phyloP scores from a whole-genome alignment of 768 basidiomycete genomes.

The Tylopilus balloui region DNA sequence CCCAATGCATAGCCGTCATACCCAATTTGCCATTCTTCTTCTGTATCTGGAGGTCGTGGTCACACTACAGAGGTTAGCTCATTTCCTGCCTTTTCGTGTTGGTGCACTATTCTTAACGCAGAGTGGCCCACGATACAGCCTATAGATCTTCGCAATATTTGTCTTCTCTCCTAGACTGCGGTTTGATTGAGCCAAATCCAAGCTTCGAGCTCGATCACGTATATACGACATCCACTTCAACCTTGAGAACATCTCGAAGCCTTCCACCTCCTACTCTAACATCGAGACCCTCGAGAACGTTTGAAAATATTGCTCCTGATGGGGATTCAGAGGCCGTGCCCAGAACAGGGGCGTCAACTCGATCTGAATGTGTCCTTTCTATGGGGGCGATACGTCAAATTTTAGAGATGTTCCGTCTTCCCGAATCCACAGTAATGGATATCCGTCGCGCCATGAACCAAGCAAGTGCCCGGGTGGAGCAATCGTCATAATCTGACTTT shows the following conservation, averaged over 20 bases:
- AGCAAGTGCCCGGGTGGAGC: slow-evolving; percentile 32
- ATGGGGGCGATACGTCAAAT: slow-evolving; percentile 53
- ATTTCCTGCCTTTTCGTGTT: not conserved
- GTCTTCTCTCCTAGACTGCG: slow-evolving; percentile 50
- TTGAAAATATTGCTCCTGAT: not conserved
- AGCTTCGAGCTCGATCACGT: slow-evolving; percentile 53
- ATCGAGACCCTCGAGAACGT: slow-evolving; percentile 7
- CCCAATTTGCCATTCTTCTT: slow-evolving; percentile 86
- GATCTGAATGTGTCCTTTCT: slow-evolving; percentile 40
- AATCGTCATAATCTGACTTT: slow-evolving; percentile 4
- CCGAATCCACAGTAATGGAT: slow-evolving; percentile 42
- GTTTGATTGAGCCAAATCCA: slow-evolving; percentile 52
- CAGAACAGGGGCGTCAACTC: slow-evolving; percentile 1
- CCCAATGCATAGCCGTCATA: slow-evolving; percentile 53
- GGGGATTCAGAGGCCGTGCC: slow-evolving; percentile 1
- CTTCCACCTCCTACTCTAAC: slow-evolving; percentile 7
- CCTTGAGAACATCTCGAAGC: slow-evolving; percentile 10
- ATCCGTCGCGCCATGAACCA: slow-evolving; percentile 67
- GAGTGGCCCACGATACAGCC: slow-evolving; percentile 36
- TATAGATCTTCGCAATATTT: slow-evolving; percentile 70
- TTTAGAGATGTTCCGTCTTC: slow-evolving; percentile 42
- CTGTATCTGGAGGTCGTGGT: slow-evolving; percentile 82
- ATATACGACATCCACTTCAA: slow-evolving; percentile 38
- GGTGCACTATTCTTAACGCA: not conserved
- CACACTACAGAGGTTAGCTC: slow-evolving; percentile 66